Conservation (phyloP, 1,284 basidiomycete species). For the Leccinum solheimii region DNA sequence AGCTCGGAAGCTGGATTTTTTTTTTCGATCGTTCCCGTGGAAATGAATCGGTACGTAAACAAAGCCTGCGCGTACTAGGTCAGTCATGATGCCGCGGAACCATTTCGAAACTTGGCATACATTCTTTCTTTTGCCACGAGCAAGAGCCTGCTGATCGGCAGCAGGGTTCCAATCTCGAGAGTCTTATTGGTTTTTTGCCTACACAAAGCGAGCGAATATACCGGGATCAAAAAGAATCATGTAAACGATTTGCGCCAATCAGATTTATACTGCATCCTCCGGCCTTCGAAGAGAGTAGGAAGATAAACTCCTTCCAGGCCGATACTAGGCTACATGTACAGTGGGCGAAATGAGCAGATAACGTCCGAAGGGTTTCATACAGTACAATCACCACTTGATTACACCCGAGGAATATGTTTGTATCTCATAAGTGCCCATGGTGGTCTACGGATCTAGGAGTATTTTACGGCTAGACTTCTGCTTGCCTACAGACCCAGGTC, state of each 20-base stretch:
- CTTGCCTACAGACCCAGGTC: too few relatives aligned
- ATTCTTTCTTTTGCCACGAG: conserved; percentile 98
- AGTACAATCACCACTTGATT: conserved; percentile 95
- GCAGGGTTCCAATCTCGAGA: conserved; percentile 94
- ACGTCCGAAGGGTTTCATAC: conserved; percentile 92
- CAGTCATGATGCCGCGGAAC: background rate
- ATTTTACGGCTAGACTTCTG: too few relatives aligned
- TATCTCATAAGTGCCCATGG: too few relatives aligned
- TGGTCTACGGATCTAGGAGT: too few relatives aligned
- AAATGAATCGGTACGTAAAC: conserved; percentile 92
- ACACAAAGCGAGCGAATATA: conserved; percentile 30
- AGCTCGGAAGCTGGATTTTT: conserved; percentile 88
- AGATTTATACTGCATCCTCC: conserved; percentile 98
- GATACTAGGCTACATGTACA: conserved; percentile 57
- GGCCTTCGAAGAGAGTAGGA: conserved; percentile 94
- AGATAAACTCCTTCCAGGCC: conserved; percentile 96
- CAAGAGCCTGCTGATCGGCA: conserved; percentile 96
- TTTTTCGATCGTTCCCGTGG: conserved; percentile 98
- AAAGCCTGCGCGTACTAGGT: conserved; percentile 60
- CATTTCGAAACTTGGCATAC: conserved; percentile 44
- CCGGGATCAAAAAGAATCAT: conserved; percentile 91
- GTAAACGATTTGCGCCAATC: conserved; percentile 92
- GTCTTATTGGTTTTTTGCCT: background rate
- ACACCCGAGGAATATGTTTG: background rate
- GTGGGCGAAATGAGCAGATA: conserved; percentile 72